phyloP scores from a whole-genome alignment of 169 alveolate species.

The Perkinsus chesapeaki region DNA sequence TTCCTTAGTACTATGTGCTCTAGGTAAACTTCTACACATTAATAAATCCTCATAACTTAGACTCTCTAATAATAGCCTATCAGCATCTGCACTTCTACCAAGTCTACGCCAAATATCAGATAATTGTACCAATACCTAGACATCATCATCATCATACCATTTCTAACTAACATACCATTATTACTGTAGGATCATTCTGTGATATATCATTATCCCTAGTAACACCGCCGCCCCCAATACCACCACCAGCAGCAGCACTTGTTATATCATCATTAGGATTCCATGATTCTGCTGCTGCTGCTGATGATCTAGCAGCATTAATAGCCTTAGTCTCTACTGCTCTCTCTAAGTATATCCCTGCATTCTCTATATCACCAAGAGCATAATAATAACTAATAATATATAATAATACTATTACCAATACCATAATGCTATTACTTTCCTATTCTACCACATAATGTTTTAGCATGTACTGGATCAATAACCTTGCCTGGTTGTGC shows the following conservation, averaged over 20 bases:
- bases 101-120: background rate
- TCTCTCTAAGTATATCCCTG: background rate
- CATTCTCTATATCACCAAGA: background rate
- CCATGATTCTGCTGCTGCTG: background rate
- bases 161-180: background rate
- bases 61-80: background rate
- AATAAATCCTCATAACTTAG: background rate
- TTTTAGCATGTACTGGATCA: background rate
- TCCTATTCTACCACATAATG: background rate
- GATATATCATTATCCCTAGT: background rate
- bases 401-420: background rate
- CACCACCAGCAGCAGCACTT: too few species aligned
- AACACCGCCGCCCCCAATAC: too few species aligned
- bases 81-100: background rate
- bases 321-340: background rate
- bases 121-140: background rate
- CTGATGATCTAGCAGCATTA: background rate
- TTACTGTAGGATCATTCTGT: background rate
- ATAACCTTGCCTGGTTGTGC: background rate
- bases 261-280: too few species aligned
- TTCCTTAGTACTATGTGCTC: background rate
- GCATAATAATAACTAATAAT: background rate
- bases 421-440: background rate
- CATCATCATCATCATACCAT: background rate
- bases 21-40: background rate